Percentiles rank a stretch among this genome's conserved stretches.
phyloP scores from a whole-genome alignment of 2,329 filamentous ascomycete genomes.

The Pseudogymnoascus sp. region DNA sequence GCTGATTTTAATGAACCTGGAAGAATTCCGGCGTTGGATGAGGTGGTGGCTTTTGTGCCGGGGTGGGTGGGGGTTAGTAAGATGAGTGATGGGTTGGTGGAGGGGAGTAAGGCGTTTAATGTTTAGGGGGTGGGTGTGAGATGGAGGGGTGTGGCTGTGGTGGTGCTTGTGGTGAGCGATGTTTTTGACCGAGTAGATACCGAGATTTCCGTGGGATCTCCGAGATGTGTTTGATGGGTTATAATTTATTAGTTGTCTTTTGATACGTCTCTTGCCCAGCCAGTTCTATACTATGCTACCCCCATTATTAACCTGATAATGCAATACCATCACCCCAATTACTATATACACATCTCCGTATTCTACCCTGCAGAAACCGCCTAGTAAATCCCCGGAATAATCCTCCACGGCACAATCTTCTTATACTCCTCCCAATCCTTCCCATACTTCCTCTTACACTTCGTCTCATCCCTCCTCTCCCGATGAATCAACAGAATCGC shows the following conservation, averaged over 20 bases:
- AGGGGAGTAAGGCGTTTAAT: constrained; percentile 61
- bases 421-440: constrained; percentile 88
- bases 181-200: neutral
- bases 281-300: neutral
- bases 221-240: neutral
- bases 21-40: constrained; percentile 75
- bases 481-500: constrained; percentile 78
- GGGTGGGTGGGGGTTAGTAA: constrained; percentile 75
- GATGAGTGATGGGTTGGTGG: constrained; percentile 67
- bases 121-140: constrained; percentile 13
- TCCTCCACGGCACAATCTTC: constrained; percentile 70
- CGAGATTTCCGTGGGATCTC: neutral
- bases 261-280: neutral
- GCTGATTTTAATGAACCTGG: constrained; percentile 70
- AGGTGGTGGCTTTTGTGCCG: constrained; percentile 68
- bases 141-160: no score
- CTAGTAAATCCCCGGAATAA: constrained; percentile 79
- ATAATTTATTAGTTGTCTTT: neutral
- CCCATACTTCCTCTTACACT: constrained; percentile 86
- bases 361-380: neutral
- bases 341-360: neutral
- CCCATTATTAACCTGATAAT: neutral
- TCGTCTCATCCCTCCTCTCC: constrained; percentile 80
- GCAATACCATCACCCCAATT: neutral
- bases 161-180: no score